These are phyloP conservation scores for Iberis pinnata DNA, from an alignment of 345 rosid genomes.

Conservation along the genomic window DNA sequence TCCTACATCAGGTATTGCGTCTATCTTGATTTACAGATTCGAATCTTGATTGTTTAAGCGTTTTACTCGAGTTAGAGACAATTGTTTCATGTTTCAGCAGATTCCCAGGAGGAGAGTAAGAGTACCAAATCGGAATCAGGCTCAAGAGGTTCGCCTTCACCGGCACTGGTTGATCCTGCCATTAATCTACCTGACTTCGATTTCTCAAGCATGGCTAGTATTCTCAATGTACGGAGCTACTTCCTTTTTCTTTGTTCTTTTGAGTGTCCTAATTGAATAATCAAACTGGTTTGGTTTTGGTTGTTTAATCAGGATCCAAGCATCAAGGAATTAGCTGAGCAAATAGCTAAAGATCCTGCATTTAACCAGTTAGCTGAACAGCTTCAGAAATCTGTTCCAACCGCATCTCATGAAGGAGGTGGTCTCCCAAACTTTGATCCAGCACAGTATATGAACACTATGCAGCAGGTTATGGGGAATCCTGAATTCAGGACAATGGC, in stretches of 20 bases:
- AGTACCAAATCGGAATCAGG: no score
- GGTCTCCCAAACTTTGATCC: conserved; percentile 64
- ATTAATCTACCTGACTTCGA: conserved; percentile 61
- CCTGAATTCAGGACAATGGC: not conserved
- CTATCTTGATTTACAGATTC: conserved; percentile 1
- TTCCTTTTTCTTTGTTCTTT: no score
- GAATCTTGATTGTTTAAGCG: no score
- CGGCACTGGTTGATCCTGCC: conserved; percentile 37
- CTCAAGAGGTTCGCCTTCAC: conserved; percentile 28
- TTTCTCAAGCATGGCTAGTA: conserved; percentile 77
- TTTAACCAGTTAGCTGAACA: conserved; percentile 98
- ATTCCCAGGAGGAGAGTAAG: conserved; percentile 36
- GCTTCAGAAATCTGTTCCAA: conserved; percentile 73
- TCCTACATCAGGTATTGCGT: conserved; percentile 39
- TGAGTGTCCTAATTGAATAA: not conserved
- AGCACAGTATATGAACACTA: conserved; percentile 64
- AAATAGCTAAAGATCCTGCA: conserved; percentile 85
- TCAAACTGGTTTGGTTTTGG: not conserved
- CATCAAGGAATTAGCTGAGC: conserved; percentile 84
- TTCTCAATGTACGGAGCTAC: conserved; percentile 82
- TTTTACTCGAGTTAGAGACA: no score
- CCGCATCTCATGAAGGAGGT: conserved; percentile 41
- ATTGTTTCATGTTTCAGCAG: no score
- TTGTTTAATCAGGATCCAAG: conserved; percentile 64
- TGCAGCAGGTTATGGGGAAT: conserved; percentile 97